Evolutionary conservation across 2,329 filamentous ascomycete species (phyloP).

Genomic region (Didymella pomorum): DNA sequence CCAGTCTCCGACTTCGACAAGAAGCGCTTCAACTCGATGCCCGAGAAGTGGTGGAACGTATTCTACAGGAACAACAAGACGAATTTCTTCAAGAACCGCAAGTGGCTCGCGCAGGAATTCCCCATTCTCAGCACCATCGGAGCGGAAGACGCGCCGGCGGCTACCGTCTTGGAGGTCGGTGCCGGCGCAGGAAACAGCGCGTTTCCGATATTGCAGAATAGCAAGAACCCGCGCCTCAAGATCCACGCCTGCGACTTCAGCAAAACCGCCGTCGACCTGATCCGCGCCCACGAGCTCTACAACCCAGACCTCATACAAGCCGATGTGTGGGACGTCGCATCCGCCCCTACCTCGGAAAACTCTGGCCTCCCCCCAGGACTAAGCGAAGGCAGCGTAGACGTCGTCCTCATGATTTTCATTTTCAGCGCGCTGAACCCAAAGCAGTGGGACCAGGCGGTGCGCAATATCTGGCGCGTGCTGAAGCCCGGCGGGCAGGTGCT

Average conservation of each 20-base stretch:
- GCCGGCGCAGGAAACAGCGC: constrained; percentile 96
- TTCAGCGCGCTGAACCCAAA: constrained; percentile 87
- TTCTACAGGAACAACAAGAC: constrained; percentile 98
- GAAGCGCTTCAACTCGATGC: constrained; percentile 85
- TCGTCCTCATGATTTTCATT: constrained; percentile 95
- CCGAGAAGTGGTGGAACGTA: constrained; percentile 96
- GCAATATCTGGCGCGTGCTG: constrained; percentile 81
- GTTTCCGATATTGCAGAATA: constrained; percentile 85
- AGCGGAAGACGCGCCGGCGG: constrained; percentile 70
- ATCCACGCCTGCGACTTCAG: constrained; percentile 97
- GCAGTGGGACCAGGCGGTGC: constrained; percentile 84
- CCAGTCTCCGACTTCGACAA: constrained; percentile 95
- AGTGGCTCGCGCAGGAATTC: constrained; percentile 97
- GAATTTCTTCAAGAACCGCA: constrained; percentile 99
- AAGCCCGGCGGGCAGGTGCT: constrained; percentile 93
- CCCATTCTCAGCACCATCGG: constrained; percentile 83
- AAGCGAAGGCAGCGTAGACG: constrained; percentile 80
- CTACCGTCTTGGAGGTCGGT: constrained; percentile 85
- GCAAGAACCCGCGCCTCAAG: constrained; percentile 80
- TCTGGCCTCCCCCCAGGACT: constrained; percentile 76
- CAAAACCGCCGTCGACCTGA: constrained; percentile 92
- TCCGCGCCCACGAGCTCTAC: constrained; percentile 81
- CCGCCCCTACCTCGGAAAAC: constrained; percentile 55
- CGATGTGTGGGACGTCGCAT: constrained; percentile 91
- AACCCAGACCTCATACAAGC: constrained; percentile 76